A percentile compares a stretch with the other conserved stretches of the same genome.
Evolutionary conservation across 2,329 filamentous ascomycete genomes (phyloP).

Genomic region (Exserohilum turcica): DNA sequence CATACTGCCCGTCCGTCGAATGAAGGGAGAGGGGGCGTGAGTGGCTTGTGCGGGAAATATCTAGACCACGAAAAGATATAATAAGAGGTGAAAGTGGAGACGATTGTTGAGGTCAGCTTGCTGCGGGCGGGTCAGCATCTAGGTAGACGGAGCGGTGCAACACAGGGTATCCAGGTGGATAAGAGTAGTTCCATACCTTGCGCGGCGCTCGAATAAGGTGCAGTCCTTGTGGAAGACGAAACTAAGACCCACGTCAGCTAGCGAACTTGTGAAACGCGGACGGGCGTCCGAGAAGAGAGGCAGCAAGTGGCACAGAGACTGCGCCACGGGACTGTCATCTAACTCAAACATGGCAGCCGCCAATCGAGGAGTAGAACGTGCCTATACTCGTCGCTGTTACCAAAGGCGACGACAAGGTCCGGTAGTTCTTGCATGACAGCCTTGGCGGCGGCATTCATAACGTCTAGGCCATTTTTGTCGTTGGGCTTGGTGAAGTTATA

Average conservation of each 20-base stretch:
- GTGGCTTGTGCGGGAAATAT: conserved; percentile 72
- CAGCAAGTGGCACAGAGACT: neutral
- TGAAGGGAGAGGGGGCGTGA: conserved; percentile 78
- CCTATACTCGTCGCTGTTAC: conserved; percentile 93
- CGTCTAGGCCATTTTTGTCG: conserved; percentile 80
- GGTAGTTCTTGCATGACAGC: conserved; percentile 82
- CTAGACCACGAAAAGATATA: conserved; percentile 82
- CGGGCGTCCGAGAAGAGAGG: conserved; percentile 7
- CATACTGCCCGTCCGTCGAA: conserved; percentile 92
- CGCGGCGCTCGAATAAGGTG: conserved; percentile 81
- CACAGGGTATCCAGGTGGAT: conserved; percentile 11
- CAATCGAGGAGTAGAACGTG: conserved; percentile 40
- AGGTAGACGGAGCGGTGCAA: neutral
- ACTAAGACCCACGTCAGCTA: conserved; percentile 58
- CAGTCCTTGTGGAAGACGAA: conserved; percentile 88
- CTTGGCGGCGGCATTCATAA: conserved; percentile 94
- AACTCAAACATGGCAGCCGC: conserved; percentile 16
- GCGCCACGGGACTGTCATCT: conserved; percentile 16
- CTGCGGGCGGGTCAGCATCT: conserved; percentile 53
- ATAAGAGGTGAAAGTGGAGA: conserved; percentile 90
- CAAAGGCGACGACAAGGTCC: conserved; percentile 87
- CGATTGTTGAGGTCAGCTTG: conserved; percentile 88
- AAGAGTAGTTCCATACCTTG: conserved; percentile 60
- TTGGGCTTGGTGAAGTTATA: conserved; percentile 93
- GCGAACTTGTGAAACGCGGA: conserved; percentile 19